Conservation (phyloP, 129 eudicot species). For the Chrysanthemum seticuspe region DNA sequence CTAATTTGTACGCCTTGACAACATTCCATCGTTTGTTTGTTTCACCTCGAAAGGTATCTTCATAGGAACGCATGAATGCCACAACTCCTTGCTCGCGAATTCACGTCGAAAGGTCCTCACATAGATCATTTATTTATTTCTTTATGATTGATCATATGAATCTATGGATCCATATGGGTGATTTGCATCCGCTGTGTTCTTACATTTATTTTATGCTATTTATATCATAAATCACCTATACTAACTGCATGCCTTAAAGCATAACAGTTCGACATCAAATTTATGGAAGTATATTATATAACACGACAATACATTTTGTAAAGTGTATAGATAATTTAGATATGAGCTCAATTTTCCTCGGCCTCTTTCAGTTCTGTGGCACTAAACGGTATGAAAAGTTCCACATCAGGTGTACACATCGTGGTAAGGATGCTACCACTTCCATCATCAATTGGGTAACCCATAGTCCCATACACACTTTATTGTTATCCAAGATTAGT, state of each 20-base stretch:
- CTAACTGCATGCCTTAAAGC: too few relatives aligned
- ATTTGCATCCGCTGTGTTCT: too few relatives aligned
- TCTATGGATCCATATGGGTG: too few relatives aligned
- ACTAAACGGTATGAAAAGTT: not conserved
- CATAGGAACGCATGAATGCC: not conserved
- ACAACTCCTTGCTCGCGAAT: not conserved
- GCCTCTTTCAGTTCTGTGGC: not conserved
- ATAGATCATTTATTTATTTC: too few relatives aligned
- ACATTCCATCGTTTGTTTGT: not conserved
- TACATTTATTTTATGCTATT: too few relatives aligned
- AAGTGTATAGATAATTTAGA: not conserved
- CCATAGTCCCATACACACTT: too few relatives aligned
- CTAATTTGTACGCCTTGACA: not conserved
- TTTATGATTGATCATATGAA: too few relatives aligned
- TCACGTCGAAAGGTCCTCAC: too few relatives aligned
- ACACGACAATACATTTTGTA: not conserved
- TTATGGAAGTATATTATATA: not conserved
- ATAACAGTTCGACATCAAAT: not conserved
- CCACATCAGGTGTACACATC: not conserved
- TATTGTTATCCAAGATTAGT: too few relatives aligned
- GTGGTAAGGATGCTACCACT: not conserved
- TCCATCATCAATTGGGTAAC: not conserved
- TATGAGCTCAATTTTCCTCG: too few relatives aligned
- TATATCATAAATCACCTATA: too few relatives aligned
- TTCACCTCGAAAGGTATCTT: not conserved